Conservation (phyloP, 2,329 filamentous ascomycete species). For the Beauveria caledonica region DNA sequence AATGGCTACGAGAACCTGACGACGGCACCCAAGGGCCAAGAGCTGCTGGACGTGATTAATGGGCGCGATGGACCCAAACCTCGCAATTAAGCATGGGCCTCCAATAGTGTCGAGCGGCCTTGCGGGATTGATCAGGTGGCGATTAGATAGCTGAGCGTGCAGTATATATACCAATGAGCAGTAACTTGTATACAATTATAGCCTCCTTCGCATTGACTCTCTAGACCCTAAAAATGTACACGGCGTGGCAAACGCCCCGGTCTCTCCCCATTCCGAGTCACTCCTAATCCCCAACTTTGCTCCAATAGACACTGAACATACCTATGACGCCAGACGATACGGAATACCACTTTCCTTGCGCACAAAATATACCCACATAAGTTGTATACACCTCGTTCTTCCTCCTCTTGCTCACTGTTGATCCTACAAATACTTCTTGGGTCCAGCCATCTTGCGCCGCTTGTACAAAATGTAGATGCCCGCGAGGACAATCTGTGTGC, state of each 20-base stretch:
- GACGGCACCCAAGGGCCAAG: constrained; percentile 65
- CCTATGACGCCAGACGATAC: not conserved
- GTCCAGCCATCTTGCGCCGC: constrained; percentile 61
- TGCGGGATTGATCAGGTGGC: not conserved
- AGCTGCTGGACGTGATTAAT: constrained; percentile 57
- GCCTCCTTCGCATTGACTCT: not conserved
- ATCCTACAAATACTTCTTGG: constrained; percentile 81
- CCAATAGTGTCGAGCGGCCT: not conserved
- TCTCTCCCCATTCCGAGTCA: not conserved
- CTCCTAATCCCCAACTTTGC: not conserved
- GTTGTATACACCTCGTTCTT: not conserved
- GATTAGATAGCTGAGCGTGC: not conserved
- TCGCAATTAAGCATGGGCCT: not conserved
- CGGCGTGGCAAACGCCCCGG: not conserved
- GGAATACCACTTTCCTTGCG: not conserved
- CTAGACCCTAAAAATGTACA: not conserved
- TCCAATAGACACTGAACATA: not conserved
- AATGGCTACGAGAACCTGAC: constrained; percentile 79
- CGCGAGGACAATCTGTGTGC: constrained; percentile 63
- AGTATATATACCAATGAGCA: not conserved
- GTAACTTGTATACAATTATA: not conserved
- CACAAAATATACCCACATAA: not conserved
- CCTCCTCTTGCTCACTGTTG: not conserved
- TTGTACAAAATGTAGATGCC: constrained; percentile 71
- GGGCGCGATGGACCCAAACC: constrained; percentile 15